A percentile compares a stretch with the other conserved stretches of the same genome.
Conservation (phyloP, 75 land plant genomes). For the Chamaecyparis obtusa region DNA sequence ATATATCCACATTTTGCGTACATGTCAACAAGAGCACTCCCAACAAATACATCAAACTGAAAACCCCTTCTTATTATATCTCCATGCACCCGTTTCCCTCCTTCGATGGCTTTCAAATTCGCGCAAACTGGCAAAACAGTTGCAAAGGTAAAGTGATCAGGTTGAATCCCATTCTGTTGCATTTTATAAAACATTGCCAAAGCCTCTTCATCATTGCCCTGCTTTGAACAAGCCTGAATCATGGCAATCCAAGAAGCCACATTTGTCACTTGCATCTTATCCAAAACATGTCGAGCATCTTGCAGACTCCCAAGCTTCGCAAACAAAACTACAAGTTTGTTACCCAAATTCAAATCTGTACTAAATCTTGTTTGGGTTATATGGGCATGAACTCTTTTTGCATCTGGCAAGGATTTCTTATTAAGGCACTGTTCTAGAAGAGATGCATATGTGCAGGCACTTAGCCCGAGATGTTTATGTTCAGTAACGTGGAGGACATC, state of each 20-base stretch:
- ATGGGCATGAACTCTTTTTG: not conserved
- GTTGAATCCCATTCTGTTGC: constrained; percentile 18
- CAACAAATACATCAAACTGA: constrained; percentile 4
- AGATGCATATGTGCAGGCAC: not conserved
- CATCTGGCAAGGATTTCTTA: not conserved
- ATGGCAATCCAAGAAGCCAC: constrained; percentile 60
- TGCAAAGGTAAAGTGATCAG: constrained; percentile 33
- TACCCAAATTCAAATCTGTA: not conserved
- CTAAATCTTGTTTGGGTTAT: not conserved
- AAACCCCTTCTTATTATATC: constrained; percentile 8
- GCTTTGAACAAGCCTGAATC: constrained; percentile 39
- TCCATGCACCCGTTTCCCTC: constrained; percentile 16
- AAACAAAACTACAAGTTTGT: constrained; percentile 49
- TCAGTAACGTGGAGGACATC: not conserved
- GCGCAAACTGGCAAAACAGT: constrained; percentile 16
- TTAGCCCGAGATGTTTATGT: not conserved
- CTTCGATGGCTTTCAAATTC: not conserved
- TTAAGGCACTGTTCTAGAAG: not conserved
- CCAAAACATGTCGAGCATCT: constrained; percentile 33
- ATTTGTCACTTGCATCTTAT: constrained; percentile 27
- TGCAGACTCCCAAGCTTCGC: constrained; percentile 31
- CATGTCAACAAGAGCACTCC: constrained; percentile 30
- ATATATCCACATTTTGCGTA: constrained; percentile 30
- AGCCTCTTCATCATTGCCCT: constrained; percentile 19
- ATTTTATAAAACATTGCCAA: constrained; percentile 31